A percentile compares a stretch with the other conserved stretches of the same genome.
These are phyloP conservation scores for Mercurialis annua DNA, from an alignment of 345 rosid genomes.

Conservation along the genomic window DNA sequence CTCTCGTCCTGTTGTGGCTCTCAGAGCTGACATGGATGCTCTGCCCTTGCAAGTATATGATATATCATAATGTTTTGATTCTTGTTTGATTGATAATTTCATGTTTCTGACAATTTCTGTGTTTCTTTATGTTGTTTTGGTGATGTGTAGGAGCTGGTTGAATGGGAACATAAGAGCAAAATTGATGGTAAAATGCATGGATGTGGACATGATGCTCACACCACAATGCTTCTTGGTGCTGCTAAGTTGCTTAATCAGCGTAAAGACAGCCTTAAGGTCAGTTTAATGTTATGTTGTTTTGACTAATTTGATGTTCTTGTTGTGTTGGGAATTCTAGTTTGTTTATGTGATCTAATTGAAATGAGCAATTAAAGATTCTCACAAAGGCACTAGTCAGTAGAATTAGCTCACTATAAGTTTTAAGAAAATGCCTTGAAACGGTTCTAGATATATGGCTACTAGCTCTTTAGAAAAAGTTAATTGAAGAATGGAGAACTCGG, in stretches of 20 bases:
- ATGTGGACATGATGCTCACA: slow-evolving; percentile 82
- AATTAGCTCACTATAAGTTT: not conserved
- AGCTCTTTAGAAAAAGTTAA: not conserved
- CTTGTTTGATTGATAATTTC: too few species aligned
- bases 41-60: slow-evolving; percentile 68
- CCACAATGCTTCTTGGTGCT: slow-evolving; percentile 90
- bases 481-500: not conserved
- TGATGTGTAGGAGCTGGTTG: slow-evolving; percentile 63
- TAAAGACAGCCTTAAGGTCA: slow-evolving; percentile 56
- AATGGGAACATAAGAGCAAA: slow-evolving; percentile 87
- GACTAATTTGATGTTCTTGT: not conserved
- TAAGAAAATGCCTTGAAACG: not conserved
- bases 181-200: slow-evolving; percentile 79
- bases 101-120: not conserved
- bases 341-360: not conserved
- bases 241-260: slow-evolving; percentile 79
- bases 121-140: slow-evolving; percentile 1
- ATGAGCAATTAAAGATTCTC: too few species aligned
- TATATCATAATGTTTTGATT: too few species aligned
- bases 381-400: too few species aligned
- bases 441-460: not conserved
- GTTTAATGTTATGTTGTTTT: slow-evolving; percentile 17
- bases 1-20: slow-evolving; percentile 66
- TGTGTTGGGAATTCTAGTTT: not conserved
- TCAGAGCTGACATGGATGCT: slow-evolving; percentile 89